Conservation (phyloP, 306 rosid genomes). For the Albizia julibrissin region DNA sequence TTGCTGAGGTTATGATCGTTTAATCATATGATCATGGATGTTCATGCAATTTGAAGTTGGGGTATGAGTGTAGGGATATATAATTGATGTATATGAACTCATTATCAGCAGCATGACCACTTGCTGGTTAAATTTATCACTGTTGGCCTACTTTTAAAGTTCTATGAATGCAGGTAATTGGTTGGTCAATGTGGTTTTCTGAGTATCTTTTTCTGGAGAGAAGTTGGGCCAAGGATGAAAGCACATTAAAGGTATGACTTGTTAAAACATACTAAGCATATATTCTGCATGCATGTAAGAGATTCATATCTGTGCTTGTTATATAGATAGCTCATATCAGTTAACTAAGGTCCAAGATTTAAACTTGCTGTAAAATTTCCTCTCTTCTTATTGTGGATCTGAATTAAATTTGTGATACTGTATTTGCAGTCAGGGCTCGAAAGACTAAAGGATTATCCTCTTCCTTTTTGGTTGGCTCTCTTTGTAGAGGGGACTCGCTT, state of each 20-base stretch:
- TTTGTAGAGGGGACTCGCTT: conserved; percentile 98
- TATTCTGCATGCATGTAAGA: not conserved
- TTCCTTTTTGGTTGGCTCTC: conserved; percentile 95
- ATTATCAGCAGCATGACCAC: not conserved
- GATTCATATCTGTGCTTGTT: not conserved
- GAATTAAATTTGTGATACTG: not conserved
- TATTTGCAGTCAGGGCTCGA: conserved; percentile 47
- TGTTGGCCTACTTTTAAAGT: not conserved
- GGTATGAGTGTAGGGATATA: not conserved
- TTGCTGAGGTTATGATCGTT: not conserved
- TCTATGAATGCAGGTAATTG: conserved; percentile 18
- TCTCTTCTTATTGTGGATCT: not conserved
- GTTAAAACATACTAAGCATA: not conserved
- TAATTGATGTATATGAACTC: not conserved
- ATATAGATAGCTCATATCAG: not conserved
- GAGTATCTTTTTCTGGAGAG: conserved; percentile 20
- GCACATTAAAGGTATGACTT: conserved; percentile 18
- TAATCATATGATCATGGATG: not conserved
- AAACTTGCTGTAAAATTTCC: not conserved
- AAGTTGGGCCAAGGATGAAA: conserved; percentile 22
- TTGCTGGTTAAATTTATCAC: not conserved
- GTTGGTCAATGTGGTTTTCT: conserved; percentile 24
- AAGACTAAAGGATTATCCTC: conserved; percentile 73
- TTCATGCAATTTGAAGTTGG: not conserved
- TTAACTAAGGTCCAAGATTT: not conserved